phyloP scores from a whole-genome alignment of 225 moss, liverwort and hornwort species.

The Climacium dendroides region DNA sequence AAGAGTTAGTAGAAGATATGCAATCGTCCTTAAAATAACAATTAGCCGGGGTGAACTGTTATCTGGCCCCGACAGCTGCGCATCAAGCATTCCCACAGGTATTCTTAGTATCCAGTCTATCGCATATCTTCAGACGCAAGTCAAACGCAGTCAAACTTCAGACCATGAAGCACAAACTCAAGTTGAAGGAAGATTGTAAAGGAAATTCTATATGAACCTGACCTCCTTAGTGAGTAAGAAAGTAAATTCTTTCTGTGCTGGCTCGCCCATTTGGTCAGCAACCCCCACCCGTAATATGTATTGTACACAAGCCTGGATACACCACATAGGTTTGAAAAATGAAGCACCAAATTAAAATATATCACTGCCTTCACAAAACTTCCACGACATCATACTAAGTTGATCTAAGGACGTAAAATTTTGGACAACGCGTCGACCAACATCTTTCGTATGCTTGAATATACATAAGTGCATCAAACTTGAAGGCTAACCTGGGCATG shows the following conservation, averaged over 20 bases:
- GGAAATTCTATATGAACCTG: background rate
- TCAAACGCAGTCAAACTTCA: background rate
- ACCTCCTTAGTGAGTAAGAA: conserved; percentile 87
- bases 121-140: background rate
- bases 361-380: background rate
- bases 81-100: background rate
- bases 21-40: conserved; percentile 68
- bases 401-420: background rate
- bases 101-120: background rate
- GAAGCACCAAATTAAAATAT: background rate
- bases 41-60: conserved; percentile 69
- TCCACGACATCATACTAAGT: background rate
- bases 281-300: conserved; percentile 93
- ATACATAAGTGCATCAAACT: background rate
- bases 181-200: background rate
- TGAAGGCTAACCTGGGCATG: conserved; percentile 54
- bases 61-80: conserved; percentile 57
- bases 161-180: background rate
- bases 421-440: background rate
- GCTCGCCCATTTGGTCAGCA: conserved; percentile 98
- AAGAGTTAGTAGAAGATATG: conserved; percentile 83
- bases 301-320: conserved; percentile 72
- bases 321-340: background rate
- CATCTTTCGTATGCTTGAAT: background rate
- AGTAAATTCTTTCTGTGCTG: conserved; percentile 81